Evolutionary conservation across 2,329 filamentous ascomycete genomes (phyloP).

Genomic region (Dryadomyces quercus-mongolicae): DNA sequence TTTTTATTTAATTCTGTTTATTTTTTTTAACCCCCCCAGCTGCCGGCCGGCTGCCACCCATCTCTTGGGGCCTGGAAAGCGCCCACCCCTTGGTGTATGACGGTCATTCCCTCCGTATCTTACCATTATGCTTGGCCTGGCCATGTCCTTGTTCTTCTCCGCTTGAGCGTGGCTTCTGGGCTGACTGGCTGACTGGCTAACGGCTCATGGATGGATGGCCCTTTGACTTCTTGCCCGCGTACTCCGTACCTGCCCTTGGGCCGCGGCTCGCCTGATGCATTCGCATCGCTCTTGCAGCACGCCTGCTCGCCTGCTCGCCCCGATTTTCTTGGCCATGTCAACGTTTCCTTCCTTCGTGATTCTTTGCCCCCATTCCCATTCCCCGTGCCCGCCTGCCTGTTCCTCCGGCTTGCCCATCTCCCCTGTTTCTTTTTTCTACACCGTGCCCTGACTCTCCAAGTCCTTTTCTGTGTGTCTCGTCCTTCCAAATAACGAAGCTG

Average conservation of each 20-base stretch:
- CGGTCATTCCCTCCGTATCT: not conserved
- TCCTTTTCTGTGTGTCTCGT: conserved; percentile 1
- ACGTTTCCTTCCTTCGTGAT: not conserved
- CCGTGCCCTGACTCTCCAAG: conserved; percentile 4
- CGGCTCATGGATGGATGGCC: too few species aligned
- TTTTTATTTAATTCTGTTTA: not conserved
- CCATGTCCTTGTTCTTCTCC: not conserved
- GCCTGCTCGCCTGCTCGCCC: conserved; percentile 3
- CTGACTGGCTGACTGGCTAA: not conserved
- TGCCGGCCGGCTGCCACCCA: not conserved
- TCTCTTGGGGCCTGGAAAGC: not conserved
- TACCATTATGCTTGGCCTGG: not conserved
- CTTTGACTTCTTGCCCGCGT: not conserved
- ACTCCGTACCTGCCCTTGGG: not conserved
- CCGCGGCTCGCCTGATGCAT: conserved; percentile 21
- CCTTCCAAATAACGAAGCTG: conserved; percentile 35
- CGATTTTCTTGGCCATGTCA: conserved; percentile 7
- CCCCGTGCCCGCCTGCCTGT: not conserved
- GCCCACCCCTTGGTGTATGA: not conserved
- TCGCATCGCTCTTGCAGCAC: conserved; percentile 18
- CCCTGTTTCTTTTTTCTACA: conserved; percentile 20
- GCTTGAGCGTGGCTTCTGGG: not conserved
- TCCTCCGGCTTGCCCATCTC: conserved; percentile 13
- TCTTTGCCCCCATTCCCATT: not conserved
- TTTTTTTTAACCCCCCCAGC: not conserved